These are phyloP conservation scores for Pelargonium myrrhifolium DNA, from an alignment of 441 rosid species.

Conservation along the genomic window DNA sequence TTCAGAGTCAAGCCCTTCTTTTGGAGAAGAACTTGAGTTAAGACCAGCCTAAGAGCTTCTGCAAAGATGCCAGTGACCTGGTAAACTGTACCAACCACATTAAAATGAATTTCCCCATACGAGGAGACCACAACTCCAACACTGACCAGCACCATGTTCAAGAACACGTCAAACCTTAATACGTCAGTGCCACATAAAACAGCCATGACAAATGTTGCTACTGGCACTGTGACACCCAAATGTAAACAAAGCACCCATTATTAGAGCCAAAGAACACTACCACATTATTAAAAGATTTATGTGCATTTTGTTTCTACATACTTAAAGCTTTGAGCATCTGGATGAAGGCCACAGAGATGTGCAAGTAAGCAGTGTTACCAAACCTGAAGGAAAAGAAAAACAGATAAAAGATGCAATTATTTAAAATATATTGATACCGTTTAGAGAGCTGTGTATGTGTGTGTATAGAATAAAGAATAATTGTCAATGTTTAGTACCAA, in stretches of 20 bases:
- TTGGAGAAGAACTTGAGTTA: constrained; percentile 98
- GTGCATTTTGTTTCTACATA: constrained; percentile 37
- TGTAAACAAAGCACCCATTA: constrained; percentile 19
- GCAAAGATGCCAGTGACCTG: constrained; percentile 99
- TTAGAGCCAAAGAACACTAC: constrained; percentile 17
- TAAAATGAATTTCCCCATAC: constrained; percentile 98
- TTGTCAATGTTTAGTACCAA: neutral
- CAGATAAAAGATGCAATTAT: constrained; percentile 1
- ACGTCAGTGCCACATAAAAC: constrained; percentile 95
- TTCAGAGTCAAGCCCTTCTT: constrained; percentile 96
- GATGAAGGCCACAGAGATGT: constrained; percentile 93
- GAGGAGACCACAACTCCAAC: constrained; percentile 97
- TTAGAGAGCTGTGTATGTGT: constrained; percentile 4
- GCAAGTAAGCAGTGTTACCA: constrained; percentile 95
- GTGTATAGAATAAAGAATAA: no score
- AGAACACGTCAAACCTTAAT: constrained; percentile 91
- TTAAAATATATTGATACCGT: constrained; percentile 8
- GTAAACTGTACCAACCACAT: constrained; percentile 87
- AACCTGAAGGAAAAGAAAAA: constrained; percentile 48
- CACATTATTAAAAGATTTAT: constrained; percentile 6
- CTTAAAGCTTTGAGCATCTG: constrained; percentile 99
- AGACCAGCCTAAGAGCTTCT: constrained; percentile 97
- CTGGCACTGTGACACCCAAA: constrained; percentile 79
- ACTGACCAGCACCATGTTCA: constrained; percentile 98
- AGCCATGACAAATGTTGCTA: constrained; percentile 90